Evolutionary conservation across 768 basidiomycete genomes (phyloP).

Genomic region (Mycena belliarum): DNA sequence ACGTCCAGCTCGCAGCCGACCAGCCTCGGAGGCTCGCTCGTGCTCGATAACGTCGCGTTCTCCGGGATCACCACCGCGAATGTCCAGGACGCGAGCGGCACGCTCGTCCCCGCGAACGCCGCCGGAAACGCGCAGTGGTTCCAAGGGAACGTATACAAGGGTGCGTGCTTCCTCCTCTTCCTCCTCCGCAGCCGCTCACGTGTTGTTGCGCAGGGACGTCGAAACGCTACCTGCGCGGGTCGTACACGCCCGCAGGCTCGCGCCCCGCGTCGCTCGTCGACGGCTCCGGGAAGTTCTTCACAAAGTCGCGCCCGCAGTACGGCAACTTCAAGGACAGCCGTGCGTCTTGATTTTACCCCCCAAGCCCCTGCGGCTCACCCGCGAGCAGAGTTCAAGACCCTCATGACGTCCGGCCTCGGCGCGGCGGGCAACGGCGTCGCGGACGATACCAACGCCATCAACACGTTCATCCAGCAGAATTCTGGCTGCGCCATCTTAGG

Average conservation of each 20-base stretch:
- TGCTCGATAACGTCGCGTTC: conserved; percentile 4
- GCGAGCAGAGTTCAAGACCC: neutral
- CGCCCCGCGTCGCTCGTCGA: neutral
- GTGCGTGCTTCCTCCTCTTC: neutral
- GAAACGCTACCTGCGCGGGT: no score
- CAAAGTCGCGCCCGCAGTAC: neutral
- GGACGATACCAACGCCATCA: neutral
- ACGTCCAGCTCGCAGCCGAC: neutral
- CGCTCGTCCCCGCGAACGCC: neutral
- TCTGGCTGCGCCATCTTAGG: conserved; percentile 1
- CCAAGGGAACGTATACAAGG: neutral
- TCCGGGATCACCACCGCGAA: neutral
- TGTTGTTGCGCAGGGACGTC: no score
- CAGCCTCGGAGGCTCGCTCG: neutral
- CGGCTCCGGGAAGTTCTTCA: neutral
- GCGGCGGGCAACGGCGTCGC: neutral
- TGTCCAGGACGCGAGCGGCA: neutral
- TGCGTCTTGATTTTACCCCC: neutral
- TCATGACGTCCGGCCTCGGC: neutral
- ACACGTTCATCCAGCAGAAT: neutral
- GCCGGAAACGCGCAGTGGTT: neutral
- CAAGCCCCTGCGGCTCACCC: neutral
- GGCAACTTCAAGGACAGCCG: neutral
- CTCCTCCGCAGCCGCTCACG: no score
- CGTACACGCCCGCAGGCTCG: no score